phyloP scores from a whole-genome alignment of 1,284 basidiomycete genomes.

The Apiotrichum laibachii region DNA sequence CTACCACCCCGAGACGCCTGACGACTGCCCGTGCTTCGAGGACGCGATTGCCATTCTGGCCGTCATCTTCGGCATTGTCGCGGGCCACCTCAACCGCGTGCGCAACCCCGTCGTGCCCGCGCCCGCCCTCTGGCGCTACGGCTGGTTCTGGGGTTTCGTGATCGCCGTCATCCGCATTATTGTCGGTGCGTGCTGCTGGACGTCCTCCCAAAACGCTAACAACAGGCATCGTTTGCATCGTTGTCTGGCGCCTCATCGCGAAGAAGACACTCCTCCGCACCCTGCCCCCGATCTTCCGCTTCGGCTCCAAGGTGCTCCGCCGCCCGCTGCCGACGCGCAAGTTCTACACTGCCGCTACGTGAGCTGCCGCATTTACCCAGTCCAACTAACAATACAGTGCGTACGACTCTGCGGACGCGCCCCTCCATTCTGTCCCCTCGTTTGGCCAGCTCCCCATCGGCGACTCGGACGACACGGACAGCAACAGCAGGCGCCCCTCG shows the following conservation, averaged over 20 bases:
- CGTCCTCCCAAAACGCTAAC: not conserved
- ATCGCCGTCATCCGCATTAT: constrained; percentile 63
- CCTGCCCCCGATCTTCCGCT: constrained; percentile 75
- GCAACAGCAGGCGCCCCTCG: constrained; percentile 1
- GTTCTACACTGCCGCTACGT: constrained; percentile 84
- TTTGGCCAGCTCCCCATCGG: constrained; percentile 66
- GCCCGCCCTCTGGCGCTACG: constrained; percentile 10
- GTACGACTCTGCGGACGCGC: constrained; percentile 63
- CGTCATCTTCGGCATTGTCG: constrained; percentile 72
- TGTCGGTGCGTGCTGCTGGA: constrained; percentile 53
- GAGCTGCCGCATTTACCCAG: constrained; percentile 25
- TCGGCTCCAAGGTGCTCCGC: constrained; percentile 56
- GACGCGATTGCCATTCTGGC: constrained; percentile 91
- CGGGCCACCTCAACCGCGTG: constrained; percentile 63
- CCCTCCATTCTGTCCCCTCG: constrained; percentile 72
- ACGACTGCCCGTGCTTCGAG: constrained; percentile 97
- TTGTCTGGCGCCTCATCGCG: constrained; percentile 78
- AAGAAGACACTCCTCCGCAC: constrained; percentile 70
- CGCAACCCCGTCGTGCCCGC: constrained; percentile 5
- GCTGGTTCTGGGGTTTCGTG: constrained; percentile 7
- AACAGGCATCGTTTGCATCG: constrained; percentile 59
- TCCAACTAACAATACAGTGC: constrained; percentile 45
- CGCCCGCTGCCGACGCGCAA: constrained; percentile 71
- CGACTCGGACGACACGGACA: constrained; percentile 36
- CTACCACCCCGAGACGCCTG: constrained; percentile 86